Conservation (phyloP, 2,329 filamentous ascomycete genomes). For the Dryadomyces quercus-mongolicae region DNA sequence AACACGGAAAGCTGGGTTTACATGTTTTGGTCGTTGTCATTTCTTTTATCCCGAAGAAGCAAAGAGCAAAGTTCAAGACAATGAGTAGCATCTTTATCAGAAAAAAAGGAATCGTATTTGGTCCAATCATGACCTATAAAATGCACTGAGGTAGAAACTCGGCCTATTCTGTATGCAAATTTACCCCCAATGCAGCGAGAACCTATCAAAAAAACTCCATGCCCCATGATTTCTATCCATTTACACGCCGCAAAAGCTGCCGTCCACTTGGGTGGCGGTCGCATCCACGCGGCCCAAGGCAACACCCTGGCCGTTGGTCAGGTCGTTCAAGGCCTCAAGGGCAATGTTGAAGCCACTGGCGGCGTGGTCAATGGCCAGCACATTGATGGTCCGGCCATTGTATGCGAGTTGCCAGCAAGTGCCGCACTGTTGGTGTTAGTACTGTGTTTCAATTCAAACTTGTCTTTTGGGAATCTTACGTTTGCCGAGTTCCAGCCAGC, state of each 20-base stretch:
- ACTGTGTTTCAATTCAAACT: constrained; percentile 6
- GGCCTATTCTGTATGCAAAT: too few species aligned
- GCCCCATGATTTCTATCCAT: not conserved
- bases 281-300: constrained; percentile 40
- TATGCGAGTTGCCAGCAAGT: constrained; percentile 45
- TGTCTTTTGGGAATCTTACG: constrained; percentile 16
- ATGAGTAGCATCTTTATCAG: too few species aligned
- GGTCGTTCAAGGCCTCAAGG: constrained; percentile 38
- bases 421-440: constrained; percentile 33
- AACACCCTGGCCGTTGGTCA: not conserved
- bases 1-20: too few species aligned
- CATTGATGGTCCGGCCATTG: constrained; percentile 47
- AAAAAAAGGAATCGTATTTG: too few species aligned
- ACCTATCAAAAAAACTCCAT: not conserved
- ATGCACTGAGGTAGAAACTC: too few species aligned
- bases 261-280: constrained; percentile 28
- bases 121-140: too few species aligned
- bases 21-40: too few species aligned
- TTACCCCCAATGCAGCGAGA: too few species aligned
- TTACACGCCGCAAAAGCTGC: constrained; percentile 27
- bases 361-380: constrained; percentile 89
- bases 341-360: constrained; percentile 68
- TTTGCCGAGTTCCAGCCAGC: constrained; percentile 40
- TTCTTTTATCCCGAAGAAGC: too few species aligned
- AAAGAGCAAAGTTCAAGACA: too few species aligned